Evolutionary conservation across 805 yeast genomes (phyloP).

Genomic region (Lipomyces yamadae): DNA sequence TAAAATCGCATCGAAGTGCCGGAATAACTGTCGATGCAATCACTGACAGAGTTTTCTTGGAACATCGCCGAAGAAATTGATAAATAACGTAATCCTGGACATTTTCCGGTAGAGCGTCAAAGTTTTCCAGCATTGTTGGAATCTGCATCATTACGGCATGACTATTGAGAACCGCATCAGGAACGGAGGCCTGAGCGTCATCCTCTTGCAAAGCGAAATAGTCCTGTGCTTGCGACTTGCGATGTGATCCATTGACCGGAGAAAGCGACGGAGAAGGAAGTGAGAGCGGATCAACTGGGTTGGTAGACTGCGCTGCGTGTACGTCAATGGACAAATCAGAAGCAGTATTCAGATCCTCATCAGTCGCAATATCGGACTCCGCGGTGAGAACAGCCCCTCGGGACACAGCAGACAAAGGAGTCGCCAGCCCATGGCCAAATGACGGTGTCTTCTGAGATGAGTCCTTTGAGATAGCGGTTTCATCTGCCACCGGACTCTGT

Average conservation of each 20-base stretch:
- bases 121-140: conserved; percentile 42
- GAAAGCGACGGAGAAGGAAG: conserved; percentile 42
- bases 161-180: conserved; percentile 8
- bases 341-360: background rate
- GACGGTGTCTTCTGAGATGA: background rate
- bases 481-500: background rate
- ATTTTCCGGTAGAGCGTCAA: conserved; percentile 50
- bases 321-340: conserved; percentile 12
- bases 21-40: conserved; percentile 57
- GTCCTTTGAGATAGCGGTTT: background rate
- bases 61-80: conserved; percentile 60
- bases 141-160: conserved; percentile 36
- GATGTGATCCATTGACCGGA: conserved; percentile 35
- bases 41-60: conserved; percentile 65
- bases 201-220: conserved; percentile 23
- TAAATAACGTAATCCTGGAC: conserved; percentile 58
- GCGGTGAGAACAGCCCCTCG: conserved; percentile 12
- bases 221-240: conserved; percentile 20
- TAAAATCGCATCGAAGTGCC: conserved; percentile 72
- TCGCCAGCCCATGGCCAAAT: conserved; percentile 10
- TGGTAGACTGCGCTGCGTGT: conserved; percentile 18
- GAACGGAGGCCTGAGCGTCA: background rate
- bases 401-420: conserved; percentile 8
- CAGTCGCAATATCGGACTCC: background rate
- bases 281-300: conserved; percentile 36